Base-by-base conservation (phyloP, 148 eudicot species). In the Salicornia ramosissima region DNA sequence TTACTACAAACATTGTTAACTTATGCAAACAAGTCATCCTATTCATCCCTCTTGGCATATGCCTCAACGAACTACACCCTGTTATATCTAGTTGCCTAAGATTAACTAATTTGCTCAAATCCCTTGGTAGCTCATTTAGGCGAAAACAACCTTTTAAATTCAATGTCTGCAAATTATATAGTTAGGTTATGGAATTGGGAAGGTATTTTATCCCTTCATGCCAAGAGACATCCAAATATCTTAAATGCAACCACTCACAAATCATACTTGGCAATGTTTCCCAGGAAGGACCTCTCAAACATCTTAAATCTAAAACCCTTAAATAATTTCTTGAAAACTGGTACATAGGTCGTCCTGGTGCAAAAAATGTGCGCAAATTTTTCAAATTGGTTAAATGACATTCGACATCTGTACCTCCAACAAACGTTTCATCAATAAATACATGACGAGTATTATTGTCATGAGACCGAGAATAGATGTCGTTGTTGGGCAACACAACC, bases 211-310 rank as follows among this genome's bases (percentile, higher is more conserved):
- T 2, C 0, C 2, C 1, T 0, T 2, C 0, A 24, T 14, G 24
- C 0, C 10, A 0, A 4, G 75, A 72, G 10, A 63, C 40, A 43
- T 72, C 53, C 18, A 63, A 52, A 53, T 40, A 72, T 1, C 75
- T 51, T n/a, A 72, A 22, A 26, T 72, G 75, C 16, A 64, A 1
- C 16, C 46, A 40, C 15, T 31, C 10, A 51, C 64, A 21, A 47
- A 67, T 49, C 28, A 10, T 18, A 0, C 40, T 67, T 31, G 43
- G 46, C 19, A 52, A 50, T 10, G 3, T 34, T 50, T 51, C 10
- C 5, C 9, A 4, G 0, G 0, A 0, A 30, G 3, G 1, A 2
- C 0, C 0, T 2, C 1, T 8, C 1, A 29, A 50, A 2, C 6
- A 0, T 22, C 31, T 21, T 33, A 51, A 36, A 33, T 59, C 19